phyloP scores from a whole-genome alignment of 2,329 filamentous ascomycete genomes.

The Dryadomyces quercus-mongolicae region DNA sequence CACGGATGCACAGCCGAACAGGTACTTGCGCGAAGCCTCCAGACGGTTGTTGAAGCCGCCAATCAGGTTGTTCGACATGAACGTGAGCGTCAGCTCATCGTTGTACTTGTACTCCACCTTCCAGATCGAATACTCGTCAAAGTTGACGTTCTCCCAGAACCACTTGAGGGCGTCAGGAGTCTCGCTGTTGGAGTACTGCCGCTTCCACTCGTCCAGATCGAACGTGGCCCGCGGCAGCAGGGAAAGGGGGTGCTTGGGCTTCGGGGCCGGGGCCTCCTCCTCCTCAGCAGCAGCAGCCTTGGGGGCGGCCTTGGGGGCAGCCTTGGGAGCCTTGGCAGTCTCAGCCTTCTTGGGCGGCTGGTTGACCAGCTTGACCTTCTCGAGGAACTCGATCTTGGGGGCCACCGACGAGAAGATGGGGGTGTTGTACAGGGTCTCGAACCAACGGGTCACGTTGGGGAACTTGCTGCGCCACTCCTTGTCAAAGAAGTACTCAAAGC shows the following conservation, averaged over 20 bases:
- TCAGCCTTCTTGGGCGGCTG: constrained; percentile 60
- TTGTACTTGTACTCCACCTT: constrained; percentile 97
- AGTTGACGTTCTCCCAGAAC: constrained; percentile 96
- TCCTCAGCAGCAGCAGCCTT: constrained; percentile 28
- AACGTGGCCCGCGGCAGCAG: constrained; percentile 67
- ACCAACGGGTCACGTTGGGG: constrained; percentile 89
- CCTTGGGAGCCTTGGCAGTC: constrained; percentile 21
- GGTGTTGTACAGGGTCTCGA: constrained; percentile 86
- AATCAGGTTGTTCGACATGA: constrained; percentile 99
- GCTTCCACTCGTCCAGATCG: constrained; percentile 95
- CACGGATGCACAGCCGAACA: constrained; percentile 85
- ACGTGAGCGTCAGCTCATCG: constrained; percentile 88
- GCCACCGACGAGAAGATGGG: constrained; percentile 75
- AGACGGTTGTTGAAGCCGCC: constrained; percentile 97
- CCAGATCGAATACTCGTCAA: constrained; percentile 95
- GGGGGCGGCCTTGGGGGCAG: constrained; percentile 29
- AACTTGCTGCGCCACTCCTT: constrained; percentile 73
- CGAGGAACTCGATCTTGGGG: constrained; percentile 64
- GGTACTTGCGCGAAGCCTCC: constrained; percentile 93
- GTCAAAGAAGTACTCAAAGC: constrained; percentile 91
- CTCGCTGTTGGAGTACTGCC: constrained; percentile 94
- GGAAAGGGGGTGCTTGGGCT: constrained; percentile 95
- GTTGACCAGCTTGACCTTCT: constrained; percentile 65
- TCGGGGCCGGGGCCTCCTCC: constrained; percentile 47
- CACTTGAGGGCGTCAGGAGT: constrained; percentile 77